Evolutionary conservation across 345 rosid species (phyloP), one percentile per base, ranked within the genome.

Genomic region (Salix suchowensis): DNA sequence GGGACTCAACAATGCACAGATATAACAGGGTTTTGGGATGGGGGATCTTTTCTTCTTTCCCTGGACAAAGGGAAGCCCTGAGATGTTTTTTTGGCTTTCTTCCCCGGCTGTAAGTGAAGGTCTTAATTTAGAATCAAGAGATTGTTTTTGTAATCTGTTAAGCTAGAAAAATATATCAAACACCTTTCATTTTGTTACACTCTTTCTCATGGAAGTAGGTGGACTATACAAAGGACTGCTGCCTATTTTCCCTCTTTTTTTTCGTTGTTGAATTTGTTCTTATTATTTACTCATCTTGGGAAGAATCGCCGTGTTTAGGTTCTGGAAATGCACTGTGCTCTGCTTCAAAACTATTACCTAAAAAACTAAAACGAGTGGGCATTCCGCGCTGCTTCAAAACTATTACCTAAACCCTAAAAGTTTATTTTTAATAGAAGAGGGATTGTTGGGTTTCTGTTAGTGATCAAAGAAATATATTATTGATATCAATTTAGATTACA

Each of bases 121-220:
- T 83, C 81, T 76, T 82, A 82, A 78, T 83, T 79, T 84, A 86
- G 88, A 81, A 80, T 79, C 74, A 83, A 86, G 88, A 83, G 85
- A 87, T 82, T 87, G 86, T 84, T 85, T 72, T 69, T 74, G 74
- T 74, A 77, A 70, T 77, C 55, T 81, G 86, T 72, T 80, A 84
- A 84, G 77, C 60, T 85, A 81, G 86, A 79, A 75, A 79, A 83
- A 78, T 68, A 71, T 62, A 74, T 64, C 74, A 78, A 68, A 68
- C 77, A 19, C 16, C 18, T 37, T 30, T 70, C 70, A 48, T 79
- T 76, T 73, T 80, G 66, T 19, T 52, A 32, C 34, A 40, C 19
- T 26, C 23, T 70, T 60, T 12, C 15, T 74, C 68, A 30, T 73
- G 48, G 67, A 32, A 60, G 32, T 54, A 54, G 81, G 74, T 73